A percentile compares a stretch with the other conserved stretches of the same genome.
phyloP scores from a whole-genome alignment of 2,329 filamentous ascomycete genomes.

The Verticillium longisporum region DNA sequence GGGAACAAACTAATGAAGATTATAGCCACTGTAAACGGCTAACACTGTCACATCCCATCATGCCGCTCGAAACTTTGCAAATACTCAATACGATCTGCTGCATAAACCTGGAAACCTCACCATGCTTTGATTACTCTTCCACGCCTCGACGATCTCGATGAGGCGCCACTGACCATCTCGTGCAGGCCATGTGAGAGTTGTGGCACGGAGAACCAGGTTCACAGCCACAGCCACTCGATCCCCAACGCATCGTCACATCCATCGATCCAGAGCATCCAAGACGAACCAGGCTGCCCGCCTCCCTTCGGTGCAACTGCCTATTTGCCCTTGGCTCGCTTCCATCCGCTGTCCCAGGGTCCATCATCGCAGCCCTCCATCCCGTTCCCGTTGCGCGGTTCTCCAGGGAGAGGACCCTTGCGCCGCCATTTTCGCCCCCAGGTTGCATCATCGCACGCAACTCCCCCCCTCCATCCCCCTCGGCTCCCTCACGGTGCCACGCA shows the following conservation, averaged over 20 bases:
- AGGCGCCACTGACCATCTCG: not conserved
- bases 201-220: not conserved
- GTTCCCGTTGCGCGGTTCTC: not conserved
- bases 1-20: rapidly evolving
- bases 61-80: too few species aligned
- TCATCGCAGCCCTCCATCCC: not conserved
- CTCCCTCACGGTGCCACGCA: too few species aligned
- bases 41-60: too few species aligned
- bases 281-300: not conserved
- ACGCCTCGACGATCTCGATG: not conserved
- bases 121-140: not conserved
- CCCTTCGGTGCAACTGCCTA: not conserved
- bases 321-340: not conserved
- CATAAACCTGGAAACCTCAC: not conserved
- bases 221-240: not conserved
- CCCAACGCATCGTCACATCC: not conserved
- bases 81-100: not conserved
- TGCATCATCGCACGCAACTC: not conserved
- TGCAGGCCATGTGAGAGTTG: not conserved
- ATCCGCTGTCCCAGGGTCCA: not conserved
- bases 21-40: too few species aligned
- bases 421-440: not conserved
- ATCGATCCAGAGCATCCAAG: not conserved
- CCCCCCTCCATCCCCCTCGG: too few species aligned
- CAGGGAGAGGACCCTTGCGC: not conserved